Base-by-base conservation (phyloP, 768 basidiomycete species). In the Amanita polypyramis region DNA sequence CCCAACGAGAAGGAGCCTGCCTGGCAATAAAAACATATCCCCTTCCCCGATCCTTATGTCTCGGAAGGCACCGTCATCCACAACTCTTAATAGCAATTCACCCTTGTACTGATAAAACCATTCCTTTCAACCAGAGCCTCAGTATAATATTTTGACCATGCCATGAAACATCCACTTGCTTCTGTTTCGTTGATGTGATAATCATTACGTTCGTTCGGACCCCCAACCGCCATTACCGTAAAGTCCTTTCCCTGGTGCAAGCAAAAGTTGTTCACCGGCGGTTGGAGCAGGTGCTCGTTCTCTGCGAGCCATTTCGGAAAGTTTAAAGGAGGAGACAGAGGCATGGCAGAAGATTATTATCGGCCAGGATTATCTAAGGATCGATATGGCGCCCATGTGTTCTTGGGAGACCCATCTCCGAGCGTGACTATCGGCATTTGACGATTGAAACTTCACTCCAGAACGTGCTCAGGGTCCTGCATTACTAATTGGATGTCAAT, bases 71-170 rank as follows among this genome's bases (percentile, higher is more conserved):
- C 76, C 80, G 5, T 79, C 87, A 42, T 91, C 88, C 12, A 96
- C 83, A 1, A 89, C 82, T 51, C 87, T 81, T 17, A 99, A 71
- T 2, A 90, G 69, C 93, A 98, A 97, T 2, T 75, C 79, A 2
- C 95, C 95, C 62, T 93, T 92, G 70, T 94, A 74, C 61, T 99
- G 95, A 65, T 93, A 97, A 65, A 97, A 98, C 94, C 93, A 97
- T 65, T 98, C 95, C 85, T 91, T 46, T 6, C 34, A n/a, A 29
- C 17, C 17, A 30, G n/a, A 10, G 10, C 20, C n/a, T 34, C 35
- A 37, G 41, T 41, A 47, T 12, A 20, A 41, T 45, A 8, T 25
- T 27, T 45, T 14, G 15, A 49, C 10, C 10, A 12, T 17, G 25
- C 10, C 10, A 12, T 17, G 25, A 14, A 34, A 27, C 12, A 25